phyloP scores from a whole-genome alignment of 495 filamentous ascomycete genomes.

The Hyaloscypha hepaticicola region DNA sequence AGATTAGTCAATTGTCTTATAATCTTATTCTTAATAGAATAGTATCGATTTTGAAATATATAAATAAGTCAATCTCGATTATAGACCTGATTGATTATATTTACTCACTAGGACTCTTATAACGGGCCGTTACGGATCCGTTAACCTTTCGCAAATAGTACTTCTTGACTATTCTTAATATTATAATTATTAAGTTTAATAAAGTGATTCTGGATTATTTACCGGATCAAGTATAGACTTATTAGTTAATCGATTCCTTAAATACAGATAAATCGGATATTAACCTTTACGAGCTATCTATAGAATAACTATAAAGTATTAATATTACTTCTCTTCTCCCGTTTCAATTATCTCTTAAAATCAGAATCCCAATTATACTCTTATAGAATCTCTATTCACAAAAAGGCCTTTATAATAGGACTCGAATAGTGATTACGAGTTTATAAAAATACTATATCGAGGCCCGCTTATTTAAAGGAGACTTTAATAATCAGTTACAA shows the following conservation, averaged over 20 bases:
- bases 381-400: neutral
- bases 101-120: neutral
- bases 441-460: neutral
- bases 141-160: neutral
- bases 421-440: too few relatives aligned
- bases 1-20: neutral
- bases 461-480: neutral
- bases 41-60: too few relatives aligned
- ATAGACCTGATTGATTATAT: too few relatives aligned
- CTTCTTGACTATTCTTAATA: too few relatives aligned
- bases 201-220: neutral
- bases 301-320: too few relatives aligned
- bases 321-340: neutral
- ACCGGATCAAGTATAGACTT: too few relatives aligned
- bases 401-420: constrained; percentile 1
- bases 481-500: neutral
- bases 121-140: neutral
- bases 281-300: too few relatives aligned
- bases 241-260: too few relatives aligned
- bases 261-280: too few relatives aligned
- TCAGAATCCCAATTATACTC: neutral
- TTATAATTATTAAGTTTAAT: neutral
- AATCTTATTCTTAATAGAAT: neutral
- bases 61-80: too few relatives aligned
- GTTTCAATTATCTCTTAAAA: neutral